Percentiles rank a stretch among this genome's conserved stretches.
Evolutionary conservation across 225 moss, liverwort and hornwort genomes (phyloP).

Genomic region (Polytrichum commune): DNA sequence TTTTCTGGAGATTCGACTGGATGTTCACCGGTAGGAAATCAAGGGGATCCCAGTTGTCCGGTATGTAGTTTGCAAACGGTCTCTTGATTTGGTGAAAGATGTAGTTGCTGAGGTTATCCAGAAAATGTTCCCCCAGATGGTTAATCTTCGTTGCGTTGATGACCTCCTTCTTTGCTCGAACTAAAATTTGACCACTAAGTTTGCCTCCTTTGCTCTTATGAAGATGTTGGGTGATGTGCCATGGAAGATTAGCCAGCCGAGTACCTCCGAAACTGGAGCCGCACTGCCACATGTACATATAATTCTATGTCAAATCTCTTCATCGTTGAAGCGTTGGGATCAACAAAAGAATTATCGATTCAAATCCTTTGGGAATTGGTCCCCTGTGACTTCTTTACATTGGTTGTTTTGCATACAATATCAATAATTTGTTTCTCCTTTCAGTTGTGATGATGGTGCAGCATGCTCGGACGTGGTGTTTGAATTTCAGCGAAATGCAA

Average conservation of each 20-base stretch:
- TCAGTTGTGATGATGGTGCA: no score
- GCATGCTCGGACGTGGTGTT: no score
- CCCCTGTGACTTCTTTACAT: no score
- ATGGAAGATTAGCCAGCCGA: conserved; percentile 11
- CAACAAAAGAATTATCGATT: no score
- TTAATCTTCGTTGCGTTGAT: conserved; percentile 11
- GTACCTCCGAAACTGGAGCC: conserved; percentile 23
- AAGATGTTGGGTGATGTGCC: conserved; percentile 4
- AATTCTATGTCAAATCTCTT: no score
- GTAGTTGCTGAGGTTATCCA: conserved; percentile 63
- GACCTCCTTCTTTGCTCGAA: conserved; percentile 13
- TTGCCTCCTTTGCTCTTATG: not conserved
- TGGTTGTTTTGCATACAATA: no score
- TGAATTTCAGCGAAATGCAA: no score
- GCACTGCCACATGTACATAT: conserved; percentile 11
- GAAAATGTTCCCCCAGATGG: conserved; percentile 26
- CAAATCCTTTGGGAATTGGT: no score
- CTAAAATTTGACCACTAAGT: not conserved
- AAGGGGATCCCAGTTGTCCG: conserved; percentile 54
- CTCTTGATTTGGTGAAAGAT: conserved; percentile 36
- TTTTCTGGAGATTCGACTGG: conserved; percentile 47
- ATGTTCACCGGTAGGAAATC: conserved; percentile 60
- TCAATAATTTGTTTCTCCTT: no score
- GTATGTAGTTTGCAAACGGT: conserved; percentile 43
- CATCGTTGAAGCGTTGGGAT: no score